Evolutionary conservation across 441 rosid genomes (phyloP).

Genomic region (Erodium texanum): DNA sequence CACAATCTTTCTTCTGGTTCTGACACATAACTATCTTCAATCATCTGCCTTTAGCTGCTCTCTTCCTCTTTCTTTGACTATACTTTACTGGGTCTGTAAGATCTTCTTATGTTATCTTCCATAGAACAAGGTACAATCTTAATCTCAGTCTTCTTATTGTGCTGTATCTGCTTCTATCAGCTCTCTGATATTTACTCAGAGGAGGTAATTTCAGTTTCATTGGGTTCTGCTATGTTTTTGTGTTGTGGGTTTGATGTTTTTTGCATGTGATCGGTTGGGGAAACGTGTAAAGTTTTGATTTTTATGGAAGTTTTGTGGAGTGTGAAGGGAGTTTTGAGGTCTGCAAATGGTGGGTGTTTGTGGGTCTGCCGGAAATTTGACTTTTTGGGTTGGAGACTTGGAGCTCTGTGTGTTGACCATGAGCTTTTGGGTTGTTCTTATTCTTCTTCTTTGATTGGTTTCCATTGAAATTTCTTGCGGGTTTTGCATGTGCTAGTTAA

Average conservation of each 20-base stretch:
- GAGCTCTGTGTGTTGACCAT: background rate
- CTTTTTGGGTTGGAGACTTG: background rate
- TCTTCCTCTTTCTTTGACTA: background rate
- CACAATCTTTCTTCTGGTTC: slow-evolving; percentile 5
- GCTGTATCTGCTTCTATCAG: background rate
- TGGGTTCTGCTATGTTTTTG: background rate
- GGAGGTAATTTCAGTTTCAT: background rate
- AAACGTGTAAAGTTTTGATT: background rate
- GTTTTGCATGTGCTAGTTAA: background rate
- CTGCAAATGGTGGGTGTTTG: slow-evolving; percentile 7
- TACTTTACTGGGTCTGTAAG: background rate
- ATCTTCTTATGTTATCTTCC: background rate
- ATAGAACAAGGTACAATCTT: background rate
- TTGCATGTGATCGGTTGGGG: slow-evolving; percentile 5
- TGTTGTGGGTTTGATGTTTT: slow-evolving; percentile 2
- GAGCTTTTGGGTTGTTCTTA: background rate
- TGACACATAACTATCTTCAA: background rate
- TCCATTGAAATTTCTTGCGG: background rate
- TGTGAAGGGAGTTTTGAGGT: background rate
- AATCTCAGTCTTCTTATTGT: background rate
- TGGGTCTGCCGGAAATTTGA: background rate
- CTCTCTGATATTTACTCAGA: background rate
- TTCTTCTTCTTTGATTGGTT: background rate
- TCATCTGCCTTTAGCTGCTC: background rate
- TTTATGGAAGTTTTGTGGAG: background rate